A percentile compares a stretch with the other conserved stretches of the same genome.
phyloP scores from a whole-genome alignment of 2,329 filamentous ascomycete genomes.

The Dactylellina drechsleri region DNA sequence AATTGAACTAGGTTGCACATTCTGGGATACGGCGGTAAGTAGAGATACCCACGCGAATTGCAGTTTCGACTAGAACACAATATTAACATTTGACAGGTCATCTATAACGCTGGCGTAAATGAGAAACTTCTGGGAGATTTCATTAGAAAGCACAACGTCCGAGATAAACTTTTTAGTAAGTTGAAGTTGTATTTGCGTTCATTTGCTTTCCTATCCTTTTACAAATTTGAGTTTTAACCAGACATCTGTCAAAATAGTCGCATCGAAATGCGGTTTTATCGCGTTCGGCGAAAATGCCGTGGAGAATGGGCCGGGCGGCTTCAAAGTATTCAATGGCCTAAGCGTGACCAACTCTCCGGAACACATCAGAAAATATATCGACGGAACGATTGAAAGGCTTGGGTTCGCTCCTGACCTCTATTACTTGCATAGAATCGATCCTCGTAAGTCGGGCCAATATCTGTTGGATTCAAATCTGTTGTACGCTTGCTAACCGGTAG shows the following conservation, averaged over 20 bases:
- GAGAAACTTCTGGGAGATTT: slow-evolving; percentile 67
- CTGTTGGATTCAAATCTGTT: neutral
- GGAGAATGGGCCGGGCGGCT: neutral
- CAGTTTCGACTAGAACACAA: neutral
- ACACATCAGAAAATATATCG: neutral
- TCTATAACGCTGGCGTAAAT: slow-evolving; percentile 65
- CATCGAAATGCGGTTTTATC: slow-evolving; percentile 1
- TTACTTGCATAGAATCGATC: slow-evolving; percentile 1
- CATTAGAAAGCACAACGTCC: slow-evolving; percentile 66
- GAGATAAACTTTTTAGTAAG: slow-evolving; percentile 66
- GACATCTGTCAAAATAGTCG: neutral
- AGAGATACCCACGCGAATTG: neutral
- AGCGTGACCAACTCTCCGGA: slow-evolving; percentile 2
- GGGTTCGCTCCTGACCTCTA: neutral
- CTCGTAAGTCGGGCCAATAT: neutral
- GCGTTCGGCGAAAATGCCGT: neutral
- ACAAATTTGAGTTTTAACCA: neutral
- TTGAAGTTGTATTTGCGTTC: slow-evolving; percentile 4
- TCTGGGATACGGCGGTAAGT: slow-evolving; percentile 64
- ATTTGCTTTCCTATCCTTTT: neutral
- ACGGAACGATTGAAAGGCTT: neutral
- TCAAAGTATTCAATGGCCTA: neutral
- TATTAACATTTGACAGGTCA: slow-evolving; percentile 61
- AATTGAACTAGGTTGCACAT: slow-evolving; percentile 62
- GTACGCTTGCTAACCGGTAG: neutral